Base-by-base conservation (phyloP, 2,329 filamentous ascomycete genomes). In the Tolypocladium nubicola region DNA sequence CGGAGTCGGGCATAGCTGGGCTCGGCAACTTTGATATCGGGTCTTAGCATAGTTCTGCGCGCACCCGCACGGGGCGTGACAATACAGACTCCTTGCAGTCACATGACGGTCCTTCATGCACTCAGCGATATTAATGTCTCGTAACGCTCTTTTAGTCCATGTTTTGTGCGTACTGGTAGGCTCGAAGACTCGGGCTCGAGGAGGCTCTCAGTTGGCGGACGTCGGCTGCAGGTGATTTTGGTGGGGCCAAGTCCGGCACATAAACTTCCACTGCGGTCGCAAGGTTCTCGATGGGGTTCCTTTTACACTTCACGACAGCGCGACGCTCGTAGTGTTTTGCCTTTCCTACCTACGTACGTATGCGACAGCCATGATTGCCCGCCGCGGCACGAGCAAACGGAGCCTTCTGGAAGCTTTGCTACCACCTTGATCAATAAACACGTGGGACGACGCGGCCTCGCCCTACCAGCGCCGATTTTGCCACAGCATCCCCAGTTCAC, bases 1-100 rank as follows among this genome's bases (percentile, higher is more conserved):
- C 26, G 60, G 59, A 41, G 52, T 57, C 50, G 45, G 61, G 61
- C 61, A 60, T 57, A 50, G 53, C 58, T 66, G 58, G 35, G 30
- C 41, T 47, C 40, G 40, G 45, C 45, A 60, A 57, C 55, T 64
- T 56, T 57, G 43, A 35, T 56, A 39, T 56, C 52, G 40, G 7
- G n/a, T 50, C 47, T 55, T 56, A 39, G n/a, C 55, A 40, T 56
- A 56, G 55, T 50, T 40, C 47, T 57, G 60, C 45, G 57, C 56
- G 45, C 39, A 56, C 55, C n/a, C 55, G 16, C 26, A 26, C 47
- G 33, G 43, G 45, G 45, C 35, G 55, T 30, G 45, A 45, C 41
- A 56, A 56, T 33, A 50, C 47, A 40, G 54, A 52, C 43, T 56
- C 19, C 41, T 38, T 35, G 30, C 19, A 55, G 40, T 49, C 54